phyloP scores from a whole-genome alignment of 2,329 filamentous ascomycete genomes.

The Tolypocladium album region DNA sequence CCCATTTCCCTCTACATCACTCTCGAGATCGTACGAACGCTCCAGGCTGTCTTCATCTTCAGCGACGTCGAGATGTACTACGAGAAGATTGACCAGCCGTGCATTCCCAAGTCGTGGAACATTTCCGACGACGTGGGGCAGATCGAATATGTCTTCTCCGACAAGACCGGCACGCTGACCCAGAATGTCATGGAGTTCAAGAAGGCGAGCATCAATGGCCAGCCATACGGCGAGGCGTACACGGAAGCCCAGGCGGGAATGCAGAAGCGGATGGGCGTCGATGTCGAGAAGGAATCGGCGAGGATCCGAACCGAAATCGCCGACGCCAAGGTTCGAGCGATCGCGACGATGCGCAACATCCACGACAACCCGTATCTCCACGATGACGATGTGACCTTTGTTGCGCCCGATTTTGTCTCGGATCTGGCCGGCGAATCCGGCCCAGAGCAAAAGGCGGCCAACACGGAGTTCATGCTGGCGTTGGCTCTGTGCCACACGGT shows the following conservation, averaged over 20 bases:
- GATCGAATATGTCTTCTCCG: slow-evolving; percentile 98
- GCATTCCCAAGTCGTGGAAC: slow-evolving; percentile 97
- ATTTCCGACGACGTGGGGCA: slow-evolving; percentile 97
- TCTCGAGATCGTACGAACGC: slow-evolving; percentile 85
- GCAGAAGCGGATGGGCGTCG: slow-evolving; percentile 81
- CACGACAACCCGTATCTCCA: slow-evolving; percentile 86
- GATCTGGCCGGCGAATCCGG: slow-evolving; percentile 74
- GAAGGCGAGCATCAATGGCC: slow-evolving; percentile 93
- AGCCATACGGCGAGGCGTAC: slow-evolving; percentile 93
- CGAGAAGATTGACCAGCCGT: slow-evolving; percentile 84
- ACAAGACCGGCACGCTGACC: slow-evolving; percentile 93
- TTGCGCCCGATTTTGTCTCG: slow-evolving; percentile 79
- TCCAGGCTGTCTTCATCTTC: slow-evolving; percentile 95
- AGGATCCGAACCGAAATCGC: slow-evolving; percentile 70
- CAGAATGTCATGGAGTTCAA: slow-evolving; percentile 99
- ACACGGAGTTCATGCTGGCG: slow-evolving; percentile 86
- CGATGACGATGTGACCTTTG: slow-evolving; percentile 83
- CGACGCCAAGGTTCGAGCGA: slow-evolving; percentile 60
- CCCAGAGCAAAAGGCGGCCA: slow-evolving; percentile 63
- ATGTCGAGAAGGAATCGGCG: slow-evolving; percentile 71
- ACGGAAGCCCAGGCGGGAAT: slow-evolving; percentile 95
- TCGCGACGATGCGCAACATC: slow-evolving; percentile 61
- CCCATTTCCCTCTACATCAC: slow-evolving; percentile 97
- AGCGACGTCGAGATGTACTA: slow-evolving; percentile 97
- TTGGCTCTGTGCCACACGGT: slow-evolving; percentile 95